Evolutionary conservation across 1,139 yeast genomes (phyloP).

Genomic region (Yamadazyma blattariae): DNA sequence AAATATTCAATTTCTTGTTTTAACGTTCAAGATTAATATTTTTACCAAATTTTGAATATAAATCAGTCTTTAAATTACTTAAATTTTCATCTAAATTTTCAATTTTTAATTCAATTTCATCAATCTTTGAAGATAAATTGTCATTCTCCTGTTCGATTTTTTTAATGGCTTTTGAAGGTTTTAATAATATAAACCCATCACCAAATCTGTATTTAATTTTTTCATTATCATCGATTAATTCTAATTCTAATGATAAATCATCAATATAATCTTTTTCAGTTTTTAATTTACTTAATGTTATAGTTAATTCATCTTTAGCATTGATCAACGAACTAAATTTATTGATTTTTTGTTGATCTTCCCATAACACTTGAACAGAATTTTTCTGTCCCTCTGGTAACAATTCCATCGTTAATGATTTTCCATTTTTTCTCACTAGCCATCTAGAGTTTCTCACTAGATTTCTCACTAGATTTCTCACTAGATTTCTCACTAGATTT

Average conservation of each 20-base stretch:
- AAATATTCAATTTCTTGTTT: slow-evolving; percentile 3
- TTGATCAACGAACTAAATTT: slow-evolving; percentile 79
- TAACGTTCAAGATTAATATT: slow-evolving; percentile 79
- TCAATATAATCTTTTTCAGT: slow-evolving; percentile 86
- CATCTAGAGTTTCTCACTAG: too few relatives aligned
- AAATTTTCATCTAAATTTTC: slow-evolving; percentile 54
- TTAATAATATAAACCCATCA: slow-evolving; percentile 69
- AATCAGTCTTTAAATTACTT: slow-evolving; percentile 58
- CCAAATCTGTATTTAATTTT: slow-evolving; percentile 69
- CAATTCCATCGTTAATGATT: slow-evolving; percentile 37
- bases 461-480: too few relatives aligned
- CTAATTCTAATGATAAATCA: slow-evolving; percentile 82
- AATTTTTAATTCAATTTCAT: slow-evolving; percentile 42
- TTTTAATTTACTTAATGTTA: slow-evolving; percentile 47
- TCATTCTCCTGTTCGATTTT: slow-evolving; percentile 63
- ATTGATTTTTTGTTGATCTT: slow-evolving; percentile 87
- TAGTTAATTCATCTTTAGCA: slow-evolving; percentile 57
- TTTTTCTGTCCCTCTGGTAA: slow-evolving; percentile 68
- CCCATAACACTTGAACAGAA: slow-evolving; percentile 77
- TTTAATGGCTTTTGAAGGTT: slow-evolving; percentile 62
- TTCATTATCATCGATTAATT: slow-evolving; percentile 79
- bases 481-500: too few relatives aligned
- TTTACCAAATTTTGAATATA: slow-evolving; percentile 88
- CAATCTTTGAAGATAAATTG: slow-evolving; percentile 48
- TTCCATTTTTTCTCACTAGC: not conserved